These are phyloP conservation scores for Eleusine coracana DNA, from an alignment of 176 grass and related monocot species.

Conservation along the genomic window DNA sequence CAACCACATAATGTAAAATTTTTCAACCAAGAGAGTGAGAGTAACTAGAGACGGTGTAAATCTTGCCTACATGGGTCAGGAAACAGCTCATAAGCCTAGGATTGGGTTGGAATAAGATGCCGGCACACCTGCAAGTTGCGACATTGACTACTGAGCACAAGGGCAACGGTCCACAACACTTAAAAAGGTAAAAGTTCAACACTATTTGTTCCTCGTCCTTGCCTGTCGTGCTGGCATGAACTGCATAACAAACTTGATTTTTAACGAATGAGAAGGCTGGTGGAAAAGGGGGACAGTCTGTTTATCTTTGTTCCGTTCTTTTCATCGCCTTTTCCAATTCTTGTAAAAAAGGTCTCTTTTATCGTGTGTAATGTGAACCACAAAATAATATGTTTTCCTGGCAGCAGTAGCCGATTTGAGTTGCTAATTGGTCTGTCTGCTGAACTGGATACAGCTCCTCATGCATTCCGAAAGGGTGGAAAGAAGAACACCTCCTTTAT, in stretches of 20 bases:
- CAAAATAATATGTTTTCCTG: background rate
- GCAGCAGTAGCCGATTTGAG: constrained; percentile 16
- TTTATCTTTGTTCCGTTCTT: constrained; percentile 35
- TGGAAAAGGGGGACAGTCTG: background rate
- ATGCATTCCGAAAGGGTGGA: background rate
- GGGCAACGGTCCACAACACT: background rate
- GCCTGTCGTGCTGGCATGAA: background rate
- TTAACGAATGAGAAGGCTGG: background rate
- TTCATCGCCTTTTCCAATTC: constrained; percentile 30
- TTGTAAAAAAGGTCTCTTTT: constrained; percentile 3
- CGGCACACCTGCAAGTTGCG: background rate
- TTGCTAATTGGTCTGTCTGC: constrained; percentile 35
- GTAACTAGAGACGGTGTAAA: background rate
- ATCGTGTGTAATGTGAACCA: constrained; percentile 21
- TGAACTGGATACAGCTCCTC: constrained; percentile 3
- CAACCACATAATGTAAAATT: background rate
- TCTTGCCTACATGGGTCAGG: background rate
- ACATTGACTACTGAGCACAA: constrained; percentile 4
- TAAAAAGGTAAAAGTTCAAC: background rate
- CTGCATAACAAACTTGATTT: constrained; percentile 23
- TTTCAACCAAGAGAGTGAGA: background rate
- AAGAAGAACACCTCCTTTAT: background rate
- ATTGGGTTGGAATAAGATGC: constrained; percentile 22
- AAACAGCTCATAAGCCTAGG: background rate
- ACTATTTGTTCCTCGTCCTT: constrained; percentile 3